These are phyloP conservation scores for Tetradesmus obliquus DNA, from an alignment of 139 green algal species.

Conservation along the genomic window DNA sequence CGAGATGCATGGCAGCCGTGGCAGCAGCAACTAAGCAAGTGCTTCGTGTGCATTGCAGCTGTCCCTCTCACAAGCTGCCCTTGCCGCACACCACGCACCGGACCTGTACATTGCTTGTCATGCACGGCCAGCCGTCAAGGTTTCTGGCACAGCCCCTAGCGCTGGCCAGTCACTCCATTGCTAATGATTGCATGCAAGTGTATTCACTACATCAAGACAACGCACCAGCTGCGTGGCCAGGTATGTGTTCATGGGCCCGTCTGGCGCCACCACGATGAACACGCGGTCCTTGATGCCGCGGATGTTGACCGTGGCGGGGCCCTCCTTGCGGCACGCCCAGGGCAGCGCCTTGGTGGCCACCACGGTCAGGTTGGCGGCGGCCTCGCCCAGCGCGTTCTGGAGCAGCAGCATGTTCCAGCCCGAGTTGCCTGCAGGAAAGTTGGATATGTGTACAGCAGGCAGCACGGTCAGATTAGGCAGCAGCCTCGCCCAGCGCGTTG, in stretches of 20 bases:
- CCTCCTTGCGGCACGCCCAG: slow-evolving; percentile 20
- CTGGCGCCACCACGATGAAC: not conserved
- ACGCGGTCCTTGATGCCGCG: not conserved
- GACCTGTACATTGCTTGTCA: too few relatives aligned
- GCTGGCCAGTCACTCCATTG: too few relatives aligned
- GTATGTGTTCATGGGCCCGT: not conserved
- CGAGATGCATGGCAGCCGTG: too few relatives aligned
- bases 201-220: not conserved
- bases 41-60: too few relatives aligned
- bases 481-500: not conserved
- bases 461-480: not conserved
- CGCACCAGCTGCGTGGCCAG: not conserved
- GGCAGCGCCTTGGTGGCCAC: slow-evolving; percentile 7
- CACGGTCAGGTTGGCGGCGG: not conserved
- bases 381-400: not conserved
- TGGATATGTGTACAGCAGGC: not conserved
- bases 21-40: too few relatives aligned
- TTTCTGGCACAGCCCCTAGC: too few relatives aligned
- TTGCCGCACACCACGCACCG: too few relatives aligned
- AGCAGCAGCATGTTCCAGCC: slow-evolving; percentile 4
- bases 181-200: too few relatives aligned
- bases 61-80: too few relatives aligned
- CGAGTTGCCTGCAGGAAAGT: not conserved
- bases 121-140: too few relatives aligned
- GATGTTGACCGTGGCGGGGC: not conserved